A percentile compares a stretch with the other conserved stretches of the same genome.
phyloP scores from a whole-genome alignment of 2,329 filamentous ascomycete genomes.

The Chalara sp. region DNA sequence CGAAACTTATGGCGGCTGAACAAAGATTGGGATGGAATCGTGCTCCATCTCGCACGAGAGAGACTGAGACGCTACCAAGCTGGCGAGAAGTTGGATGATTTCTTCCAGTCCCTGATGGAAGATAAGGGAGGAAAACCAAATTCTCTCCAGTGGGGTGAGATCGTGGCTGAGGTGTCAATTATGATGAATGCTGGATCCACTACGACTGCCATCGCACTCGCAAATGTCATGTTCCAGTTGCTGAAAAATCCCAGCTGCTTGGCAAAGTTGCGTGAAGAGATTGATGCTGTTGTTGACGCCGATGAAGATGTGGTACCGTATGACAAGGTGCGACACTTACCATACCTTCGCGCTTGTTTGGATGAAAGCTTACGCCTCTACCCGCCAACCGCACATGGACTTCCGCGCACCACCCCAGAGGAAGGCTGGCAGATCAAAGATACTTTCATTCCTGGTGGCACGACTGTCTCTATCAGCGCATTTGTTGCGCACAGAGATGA shows the following conservation, averaged over 20 bases:
- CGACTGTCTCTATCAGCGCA: conserved; percentile 36
- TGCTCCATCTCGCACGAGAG: conserved; percentile 36
- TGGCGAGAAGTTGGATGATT: conserved; percentile 51
- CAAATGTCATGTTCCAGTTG: conserved; percentile 45
- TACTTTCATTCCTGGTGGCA: conserved; percentile 38
- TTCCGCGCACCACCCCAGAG: conserved; percentile 37
- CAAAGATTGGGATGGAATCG: conserved; percentile 40
- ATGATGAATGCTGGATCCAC: conserved; percentile 43
- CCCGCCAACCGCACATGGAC: conserved; percentile 36
- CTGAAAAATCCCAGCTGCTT: conserved; percentile 38
- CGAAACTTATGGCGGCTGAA: conserved; percentile 32
- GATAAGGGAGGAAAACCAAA: conserved; percentile 33
- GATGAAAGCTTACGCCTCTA: conserved; percentile 42
- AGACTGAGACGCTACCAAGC: conserved; percentile 38
- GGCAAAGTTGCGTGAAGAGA: conserved; percentile 35
- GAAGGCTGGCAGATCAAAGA: conserved; percentile 37
- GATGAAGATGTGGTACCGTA: conserved; percentile 40
- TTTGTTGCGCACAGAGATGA: conserved; percentile 33
- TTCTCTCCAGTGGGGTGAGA: conserved; percentile 49
- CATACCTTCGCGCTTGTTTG: conserved; percentile 44
- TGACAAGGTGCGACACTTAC: conserved; percentile 42
- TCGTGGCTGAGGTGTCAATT: conserved; percentile 47
- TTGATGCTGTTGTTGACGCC: conserved; percentile 37
- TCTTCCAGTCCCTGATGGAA: conserved; percentile 50
- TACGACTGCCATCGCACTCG: conserved; percentile 44